A percentile compares a stretch with the other conserved stretches of the same genome.
Evolutionary conservation across 192 early-diverging fungal genomes (phyloP).

Genomic region (Coemansia sp.): DNA sequence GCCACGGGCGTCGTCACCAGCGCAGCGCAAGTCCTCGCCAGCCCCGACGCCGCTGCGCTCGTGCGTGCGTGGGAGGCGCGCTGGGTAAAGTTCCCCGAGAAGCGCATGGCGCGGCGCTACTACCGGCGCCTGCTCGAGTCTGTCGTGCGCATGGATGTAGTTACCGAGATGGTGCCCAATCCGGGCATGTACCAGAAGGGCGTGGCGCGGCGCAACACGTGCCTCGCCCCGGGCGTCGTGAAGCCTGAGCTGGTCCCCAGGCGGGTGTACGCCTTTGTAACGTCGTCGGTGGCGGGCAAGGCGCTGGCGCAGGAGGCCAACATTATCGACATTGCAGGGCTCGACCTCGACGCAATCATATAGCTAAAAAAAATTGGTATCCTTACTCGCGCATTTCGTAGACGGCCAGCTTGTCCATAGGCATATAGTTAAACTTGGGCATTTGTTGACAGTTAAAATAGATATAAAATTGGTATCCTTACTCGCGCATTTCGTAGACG

Average conservation of each 20-base stretch:
- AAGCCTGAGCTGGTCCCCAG: conserved; percentile 21
- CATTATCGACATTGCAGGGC: conserved; percentile 20
- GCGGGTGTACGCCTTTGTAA: conserved; percentile 14
- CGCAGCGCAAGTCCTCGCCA: neutral
- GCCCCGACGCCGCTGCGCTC: neutral
- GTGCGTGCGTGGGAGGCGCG: conserved; percentile 19
- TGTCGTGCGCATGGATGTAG: conserved; percentile 16
- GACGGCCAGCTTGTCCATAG: conserved; percentile 54
- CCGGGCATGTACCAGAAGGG: conserved; percentile 6
- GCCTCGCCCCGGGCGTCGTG: conserved; percentile 2
- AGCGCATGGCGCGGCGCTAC: conserved; percentile 20
- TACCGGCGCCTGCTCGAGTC: conserved; percentile 30
- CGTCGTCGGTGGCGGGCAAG: conserved; percentile 26
- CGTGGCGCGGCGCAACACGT: conserved; percentile 10
- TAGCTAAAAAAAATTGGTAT: neutral
- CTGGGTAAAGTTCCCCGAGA: conserved; percentile 38
- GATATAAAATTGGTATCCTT: neutral
- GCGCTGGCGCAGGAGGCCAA: conserved; percentile 8
- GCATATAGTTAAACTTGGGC: neutral
- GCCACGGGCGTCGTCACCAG: conserved; percentile 6
- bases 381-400: conserved; percentile 36
- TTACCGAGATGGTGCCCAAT: conserved; percentile 12
- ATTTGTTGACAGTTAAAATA: neutral
- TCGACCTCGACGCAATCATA: neutral
- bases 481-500: conserved; percentile 37